phyloP scores from a whole-genome alignment of 805 yeast species.

The Ogataea parapolymorpha region DNA sequence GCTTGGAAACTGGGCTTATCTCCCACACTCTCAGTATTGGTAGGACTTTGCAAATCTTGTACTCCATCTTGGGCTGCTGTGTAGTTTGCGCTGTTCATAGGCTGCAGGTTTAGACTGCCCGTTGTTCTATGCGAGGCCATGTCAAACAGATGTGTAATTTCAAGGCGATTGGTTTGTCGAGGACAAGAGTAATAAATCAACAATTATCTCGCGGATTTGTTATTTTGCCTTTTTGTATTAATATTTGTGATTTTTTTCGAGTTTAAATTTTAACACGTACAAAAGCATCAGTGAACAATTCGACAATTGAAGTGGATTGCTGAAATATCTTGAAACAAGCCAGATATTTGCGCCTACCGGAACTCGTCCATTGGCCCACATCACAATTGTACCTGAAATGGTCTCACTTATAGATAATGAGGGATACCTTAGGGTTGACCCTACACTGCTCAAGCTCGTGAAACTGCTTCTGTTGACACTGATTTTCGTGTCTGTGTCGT shows the following conservation, averaged over 20 bases:
- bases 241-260: slow-evolving; percentile 1
- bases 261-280: slow-evolving; percentile 8
- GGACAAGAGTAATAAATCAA: not conserved
- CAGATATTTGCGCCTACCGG: not conserved
- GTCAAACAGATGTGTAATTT: not conserved
- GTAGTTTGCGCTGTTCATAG: slow-evolving; percentile 32
- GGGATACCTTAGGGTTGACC: slow-evolving; percentile 27
- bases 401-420: slow-evolving; percentile 21
- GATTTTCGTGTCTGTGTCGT: slow-evolving; percentile 75
- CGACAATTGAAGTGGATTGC: slow-evolving; percentile 2
- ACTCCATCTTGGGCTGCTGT: slow-evolving; percentile 33
- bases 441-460: slow-evolving; percentile 19
- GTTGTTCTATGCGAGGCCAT: slow-evolving; percentile 25
- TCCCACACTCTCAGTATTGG: slow-evolving; percentile 1
- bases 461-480: slow-evolving; percentile 52
- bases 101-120: slow-evolving; percentile 28
- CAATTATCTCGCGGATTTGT: not conserved
- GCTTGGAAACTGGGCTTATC: not conserved
- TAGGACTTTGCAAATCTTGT: slow-evolving; percentile 4
- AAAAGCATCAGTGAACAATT: slow-evolving; percentile 2
- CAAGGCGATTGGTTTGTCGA: not conserved
- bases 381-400: slow-evolving; percentile 8
- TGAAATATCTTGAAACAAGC: not conserved
- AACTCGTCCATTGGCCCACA: not conserved
- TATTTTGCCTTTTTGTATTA: slow-evolving; percentile 3